A percentile compares a stretch with the other conserved stretches of the same genome.
Evolutionary conservation across 2,329 filamentous ascomycete species (phyloP).

Genomic region (Pseudogymnoascus sp.): DNA sequence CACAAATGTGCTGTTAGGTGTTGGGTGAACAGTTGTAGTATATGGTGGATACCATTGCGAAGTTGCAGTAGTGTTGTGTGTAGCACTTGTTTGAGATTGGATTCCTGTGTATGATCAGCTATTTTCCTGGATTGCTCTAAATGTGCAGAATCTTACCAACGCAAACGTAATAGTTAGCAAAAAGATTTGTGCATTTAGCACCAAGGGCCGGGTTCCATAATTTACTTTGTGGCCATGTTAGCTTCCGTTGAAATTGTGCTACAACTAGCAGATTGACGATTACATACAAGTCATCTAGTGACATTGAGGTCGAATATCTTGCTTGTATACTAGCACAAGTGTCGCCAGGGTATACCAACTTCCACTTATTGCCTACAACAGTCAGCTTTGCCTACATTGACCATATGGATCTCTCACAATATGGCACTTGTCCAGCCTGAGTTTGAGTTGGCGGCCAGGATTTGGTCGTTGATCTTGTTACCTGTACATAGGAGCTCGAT

Average conservation of each 20-base stretch:
- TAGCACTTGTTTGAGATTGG: neutral
- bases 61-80: neutral
- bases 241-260: neutral
- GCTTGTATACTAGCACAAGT: constrained; percentile 4
- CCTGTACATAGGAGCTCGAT: constrained; percentile 5
- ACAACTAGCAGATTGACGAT: neutral
- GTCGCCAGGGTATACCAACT: neutral
- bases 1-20: neutral
- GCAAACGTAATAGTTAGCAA: constrained; percentile 5
- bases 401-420: constrained; percentile 9
- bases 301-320: constrained; percentile 5
- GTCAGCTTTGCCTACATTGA: neutral
- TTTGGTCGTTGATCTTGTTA: constrained; percentile 8
- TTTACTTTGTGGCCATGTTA: neutral
- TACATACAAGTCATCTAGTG: neutral
- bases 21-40: neutral
- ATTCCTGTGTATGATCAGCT: neutral
- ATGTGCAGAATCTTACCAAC: neutral
- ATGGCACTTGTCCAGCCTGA: constrained; percentile 17
- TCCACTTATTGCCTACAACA: neutral
- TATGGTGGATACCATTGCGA: constrained; percentile 6
- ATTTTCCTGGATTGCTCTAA: neutral
- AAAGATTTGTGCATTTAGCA: constrained; percentile 3
- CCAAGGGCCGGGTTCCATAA: constrained; percentile 9
- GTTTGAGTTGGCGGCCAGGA: constrained; percentile 19